Percentiles rank a stretch among this genome's conserved stretches.
Conservation (phyloP, 1,139 yeast species). For the Martiniozyma asiatica region DNA sequence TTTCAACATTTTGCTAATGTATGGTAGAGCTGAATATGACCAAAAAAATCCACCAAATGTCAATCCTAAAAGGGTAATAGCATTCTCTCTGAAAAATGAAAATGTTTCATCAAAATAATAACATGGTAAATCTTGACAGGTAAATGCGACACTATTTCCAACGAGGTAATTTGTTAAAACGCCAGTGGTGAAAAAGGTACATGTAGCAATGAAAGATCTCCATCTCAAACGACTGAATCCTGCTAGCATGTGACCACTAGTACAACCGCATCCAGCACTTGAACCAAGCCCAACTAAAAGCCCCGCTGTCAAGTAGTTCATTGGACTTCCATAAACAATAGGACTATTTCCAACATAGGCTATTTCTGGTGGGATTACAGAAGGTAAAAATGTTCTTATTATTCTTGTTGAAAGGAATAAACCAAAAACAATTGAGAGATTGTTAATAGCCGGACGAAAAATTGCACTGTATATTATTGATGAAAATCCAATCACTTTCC, state of each 20-base stretch:
- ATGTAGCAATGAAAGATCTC: slow-evolving; percentile 32
- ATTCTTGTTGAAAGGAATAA: slow-evolving; percentile 19
- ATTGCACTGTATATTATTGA: slow-evolving; percentile 26
- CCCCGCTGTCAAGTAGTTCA: slow-evolving; percentile 21
- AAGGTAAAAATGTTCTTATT: slow-evolving; percentile 19
- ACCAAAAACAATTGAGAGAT: slow-evolving; percentile 21
- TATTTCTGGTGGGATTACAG: slow-evolving; percentile 10
- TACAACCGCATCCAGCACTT: slow-evolving; percentile 33
- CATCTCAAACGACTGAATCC: slow-evolving; percentile 32
- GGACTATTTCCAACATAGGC: background rate
- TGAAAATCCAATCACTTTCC: slow-evolving; percentile 33
- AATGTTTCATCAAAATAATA: slow-evolving; percentile 12
- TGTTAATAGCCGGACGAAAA: slow-evolving; percentile 16
- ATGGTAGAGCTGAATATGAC: slow-evolving; percentile 22
- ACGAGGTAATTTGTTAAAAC: slow-evolving; percentile 19
- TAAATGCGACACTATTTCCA: slow-evolving; percentile 25
- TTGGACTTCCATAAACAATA: slow-evolving; percentile 9
- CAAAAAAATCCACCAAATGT: slow-evolving; percentile 8
- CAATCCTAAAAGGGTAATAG: slow-evolving; percentile 7
- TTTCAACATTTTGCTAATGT: slow-evolving; percentile 7
- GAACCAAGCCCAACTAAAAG: slow-evolving; percentile 34
- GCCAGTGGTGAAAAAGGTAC: slow-evolving; percentile 25
- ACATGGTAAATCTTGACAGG: slow-evolving; percentile 19
- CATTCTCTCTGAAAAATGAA: slow-evolving; percentile 14
- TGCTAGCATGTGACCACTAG: slow-evolving; percentile 39